phyloP scores from a whole-genome alignment of 169 alveolate genomes.

The Eimeria maxima region DNA sequence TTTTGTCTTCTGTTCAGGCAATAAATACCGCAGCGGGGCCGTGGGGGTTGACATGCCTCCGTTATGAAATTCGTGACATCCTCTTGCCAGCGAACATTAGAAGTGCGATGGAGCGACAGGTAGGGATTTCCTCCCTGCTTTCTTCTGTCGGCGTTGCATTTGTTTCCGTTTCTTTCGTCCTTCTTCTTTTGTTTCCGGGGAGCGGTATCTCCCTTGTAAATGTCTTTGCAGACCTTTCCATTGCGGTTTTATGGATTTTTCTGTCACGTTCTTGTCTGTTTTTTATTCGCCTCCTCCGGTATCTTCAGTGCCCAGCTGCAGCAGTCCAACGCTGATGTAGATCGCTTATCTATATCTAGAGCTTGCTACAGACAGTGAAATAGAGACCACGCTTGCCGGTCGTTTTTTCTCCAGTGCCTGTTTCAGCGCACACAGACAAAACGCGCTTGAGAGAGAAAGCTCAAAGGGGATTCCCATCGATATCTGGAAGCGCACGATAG shows the following conservation, averaged over 20 bases:
- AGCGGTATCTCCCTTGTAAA: too few relatives aligned
- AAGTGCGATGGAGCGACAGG: constrained; percentile 96
- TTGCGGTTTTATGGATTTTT: background rate
- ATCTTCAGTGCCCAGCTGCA: background rate
- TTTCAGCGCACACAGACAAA: background rate
- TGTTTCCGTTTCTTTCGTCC: background rate
- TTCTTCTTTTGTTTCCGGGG: background rate
- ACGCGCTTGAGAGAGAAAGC: background rate
- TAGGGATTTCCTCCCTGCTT: background rate
- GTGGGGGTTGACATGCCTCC: constrained; percentile 97
- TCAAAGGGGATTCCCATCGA: background rate
- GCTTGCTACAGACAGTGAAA: background rate
- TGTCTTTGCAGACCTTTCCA: background rate
- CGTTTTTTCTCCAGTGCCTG: background rate
- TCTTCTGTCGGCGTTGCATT: background rate
- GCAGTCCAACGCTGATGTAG: background rate
- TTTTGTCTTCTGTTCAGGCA: constrained; percentile 56
- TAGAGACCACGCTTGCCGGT: background rate
- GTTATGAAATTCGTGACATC: constrained; percentile 97
- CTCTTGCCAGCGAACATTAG: constrained; percentile 95
- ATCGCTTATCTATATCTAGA: background rate
- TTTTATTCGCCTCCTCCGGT: background rate
- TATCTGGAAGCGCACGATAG: background rate
- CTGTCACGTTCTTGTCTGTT: background rate
- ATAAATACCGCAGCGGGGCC: constrained; percentile 94